Evolutionary conservation across 768 basidiomycete species (phyloP).

Genomic region (Boletus sp.): DNA sequence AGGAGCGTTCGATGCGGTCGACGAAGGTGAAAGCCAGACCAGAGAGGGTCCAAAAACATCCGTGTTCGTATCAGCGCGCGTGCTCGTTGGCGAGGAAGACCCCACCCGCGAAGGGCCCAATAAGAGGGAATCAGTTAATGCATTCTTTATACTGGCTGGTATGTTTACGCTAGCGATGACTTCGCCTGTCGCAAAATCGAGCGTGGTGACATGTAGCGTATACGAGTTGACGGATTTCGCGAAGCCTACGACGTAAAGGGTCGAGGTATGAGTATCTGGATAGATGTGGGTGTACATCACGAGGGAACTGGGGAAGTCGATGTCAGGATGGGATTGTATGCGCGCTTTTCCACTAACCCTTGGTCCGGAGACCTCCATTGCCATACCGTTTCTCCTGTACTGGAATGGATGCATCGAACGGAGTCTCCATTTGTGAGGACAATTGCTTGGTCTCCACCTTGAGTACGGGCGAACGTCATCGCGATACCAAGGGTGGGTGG

Average conservation of each 20-base stretch:
- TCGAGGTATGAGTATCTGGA: conserved; percentile 45
- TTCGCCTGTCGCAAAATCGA: conserved; percentile 55
- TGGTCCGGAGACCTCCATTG: conserved; percentile 69
- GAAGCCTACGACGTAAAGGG: conserved; percentile 57
- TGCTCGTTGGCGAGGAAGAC: not conserved
- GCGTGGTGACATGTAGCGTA: conserved; percentile 64
- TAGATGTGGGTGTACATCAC: conserved; percentile 64
- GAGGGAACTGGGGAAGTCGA: conserved; percentile 46
- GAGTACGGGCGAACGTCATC: conserved; percentile 39
- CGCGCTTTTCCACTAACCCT: conserved; percentile 43
- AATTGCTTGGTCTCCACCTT: conserved; percentile 27
- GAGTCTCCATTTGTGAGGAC: conserved; percentile 61
- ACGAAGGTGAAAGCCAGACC: conserved; percentile 36
- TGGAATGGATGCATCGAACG: conserved; percentile 49
- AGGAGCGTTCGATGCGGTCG: conserved; percentile 9
- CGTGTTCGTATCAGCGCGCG: not conserved
- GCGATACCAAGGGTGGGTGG: conserved; percentile 56
- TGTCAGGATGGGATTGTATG: not conserved
- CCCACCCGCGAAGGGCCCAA: conserved; percentile 25
- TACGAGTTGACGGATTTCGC: conserved; percentile 45
- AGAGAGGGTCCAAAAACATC: conserved; percentile 21
- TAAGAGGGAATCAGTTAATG: conserved; percentile 36
- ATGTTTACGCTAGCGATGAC: conserved; percentile 49
- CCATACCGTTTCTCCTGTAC: conserved; percentile 62
- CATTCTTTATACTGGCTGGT: conserved; percentile 46